These are phyloP conservation scores for Coprinellus micaceus DNA, from an alignment of 768 basidiomycete species.

Conservation along the genomic window DNA sequence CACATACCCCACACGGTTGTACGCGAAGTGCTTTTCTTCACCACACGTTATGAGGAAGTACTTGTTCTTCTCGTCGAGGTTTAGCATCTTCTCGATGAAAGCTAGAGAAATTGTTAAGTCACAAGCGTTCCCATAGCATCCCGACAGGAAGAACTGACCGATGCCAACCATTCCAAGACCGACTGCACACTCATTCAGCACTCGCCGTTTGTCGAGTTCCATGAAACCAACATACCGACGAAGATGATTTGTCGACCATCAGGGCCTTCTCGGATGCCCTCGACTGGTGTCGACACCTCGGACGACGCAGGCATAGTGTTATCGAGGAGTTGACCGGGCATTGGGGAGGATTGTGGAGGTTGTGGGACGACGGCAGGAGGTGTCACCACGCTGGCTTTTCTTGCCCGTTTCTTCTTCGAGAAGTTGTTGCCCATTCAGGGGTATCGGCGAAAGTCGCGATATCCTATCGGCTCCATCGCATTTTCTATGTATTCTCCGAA, in stretches of 20 bases:
- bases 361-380: not conserved
- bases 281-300: not conserved
- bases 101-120: slow-evolving; percentile 28
- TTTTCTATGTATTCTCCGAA: not conserved
- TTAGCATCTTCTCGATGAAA: slow-evolving; percentile 67
- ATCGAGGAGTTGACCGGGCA: not conserved
- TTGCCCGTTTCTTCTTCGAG: not conserved
- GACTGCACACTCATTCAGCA: too few species aligned
- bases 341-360: not conserved
- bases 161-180: slow-evolving; percentile 64
- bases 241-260: slow-evolving; percentile 22
- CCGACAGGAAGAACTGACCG: slow-evolving; percentile 26
- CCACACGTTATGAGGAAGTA: slow-evolving; percentile 60
- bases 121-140: not conserved
- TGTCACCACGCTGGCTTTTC: not conserved
- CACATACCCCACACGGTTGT: slow-evolving; percentile 49
- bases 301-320: not conserved
- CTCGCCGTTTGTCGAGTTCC: too few species aligned
- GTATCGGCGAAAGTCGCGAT: not conserved
- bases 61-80: slow-evolving; percentile 43
- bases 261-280: slow-evolving; percentile 1
- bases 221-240: slow-evolving; percentile 26
- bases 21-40: slow-evolving; percentile 52
- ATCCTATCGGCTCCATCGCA: not conserved
- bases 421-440: slow-evolving; percentile 2